Percentiles rank a stretch among this genome's conserved stretches.
These are phyloP conservation scores for Hypomyces perniciosus DNA, from an alignment of 2,329 filamentous ascomycete species.

Conservation along the genomic window DNA sequence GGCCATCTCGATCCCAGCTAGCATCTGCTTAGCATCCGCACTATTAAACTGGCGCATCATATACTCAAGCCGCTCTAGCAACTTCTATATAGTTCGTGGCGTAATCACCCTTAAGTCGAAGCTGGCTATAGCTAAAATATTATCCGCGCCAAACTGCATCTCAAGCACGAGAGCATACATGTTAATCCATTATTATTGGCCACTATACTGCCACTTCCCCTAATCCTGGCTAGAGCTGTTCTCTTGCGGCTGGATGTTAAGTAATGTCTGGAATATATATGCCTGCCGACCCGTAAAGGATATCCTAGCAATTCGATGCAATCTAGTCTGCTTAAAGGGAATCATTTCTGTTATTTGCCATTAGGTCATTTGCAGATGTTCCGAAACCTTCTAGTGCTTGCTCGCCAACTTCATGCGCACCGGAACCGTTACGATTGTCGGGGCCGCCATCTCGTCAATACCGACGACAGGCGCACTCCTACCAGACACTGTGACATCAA, in stretches of 20 bases:
- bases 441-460: not conserved
- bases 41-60: no score
- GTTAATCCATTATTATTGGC: not conserved
- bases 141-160: no score
- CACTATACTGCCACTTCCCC: not conserved
- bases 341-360: constrained; percentile 17
- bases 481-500: not conserved
- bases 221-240: not conserved
- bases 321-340: constrained; percentile 20
- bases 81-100: no score
- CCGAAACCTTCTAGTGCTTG: not conserved
- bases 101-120: no score
- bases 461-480: not conserved
- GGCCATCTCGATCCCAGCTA: no score
- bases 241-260: constrained; percentile 19
- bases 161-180: not conserved
- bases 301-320: constrained; percentile 21
- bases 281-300: not conserved
- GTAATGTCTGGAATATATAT: constrained; percentile 16
- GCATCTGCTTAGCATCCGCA: no score
- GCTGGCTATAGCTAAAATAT: no score
- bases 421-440: not conserved
- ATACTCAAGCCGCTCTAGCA: no score
- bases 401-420: not conserved
- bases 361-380: constrained; percentile 14